phyloP scores from a whole-genome alignment of 2,329 filamentous ascomycete genomes.

The Fusarium coicis region DNA sequence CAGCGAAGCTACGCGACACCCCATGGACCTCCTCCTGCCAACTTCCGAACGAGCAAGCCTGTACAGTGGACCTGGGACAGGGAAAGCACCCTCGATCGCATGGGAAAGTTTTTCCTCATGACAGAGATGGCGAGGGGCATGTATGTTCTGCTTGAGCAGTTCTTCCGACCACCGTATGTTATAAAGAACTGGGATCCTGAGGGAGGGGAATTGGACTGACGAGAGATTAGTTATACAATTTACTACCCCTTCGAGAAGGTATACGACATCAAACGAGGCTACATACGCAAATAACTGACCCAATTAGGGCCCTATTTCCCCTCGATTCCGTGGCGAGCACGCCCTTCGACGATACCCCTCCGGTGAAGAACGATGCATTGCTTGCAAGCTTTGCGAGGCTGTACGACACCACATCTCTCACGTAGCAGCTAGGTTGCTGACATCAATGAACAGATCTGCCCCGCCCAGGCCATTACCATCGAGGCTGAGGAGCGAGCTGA shows the following conservation, averaged over 20 bases:
- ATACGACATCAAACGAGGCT: slow-evolving; percentile 33
- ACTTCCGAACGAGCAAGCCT: slow-evolving; percentile 80
- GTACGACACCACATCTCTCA: slow-evolving; percentile 50
- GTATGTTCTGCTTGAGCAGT: slow-evolving; percentile 98
- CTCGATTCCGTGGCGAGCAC: slow-evolving; percentile 97
- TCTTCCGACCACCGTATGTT: slow-evolving; percentile 95
- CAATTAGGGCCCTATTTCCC: slow-evolving; percentile 85
- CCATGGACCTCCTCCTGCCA: slow-evolving; percentile 79
- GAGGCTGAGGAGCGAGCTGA: slow-evolving; percentile 98
- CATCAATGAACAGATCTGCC: slow-evolving; percentile 74
- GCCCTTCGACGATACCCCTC: slow-evolving; percentile 95
- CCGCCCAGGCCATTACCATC: slow-evolving; percentile 97
- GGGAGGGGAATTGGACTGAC: slow-evolving; percentile 22
- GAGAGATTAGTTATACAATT: slow-evolving; percentile 84
- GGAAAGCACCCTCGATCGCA: slow-evolving; percentile 82
- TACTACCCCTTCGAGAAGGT: slow-evolving; percentile 98
- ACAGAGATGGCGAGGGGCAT: slow-evolving; percentile 97
- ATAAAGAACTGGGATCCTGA: not conserved
- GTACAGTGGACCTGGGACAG: slow-evolving; percentile 83
- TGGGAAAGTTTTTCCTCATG: slow-evolving; percentile 94
- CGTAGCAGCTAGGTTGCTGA: slow-evolving; percentile 12
- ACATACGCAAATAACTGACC: slow-evolving; percentile 32
- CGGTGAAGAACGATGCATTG: slow-evolving; percentile 98
- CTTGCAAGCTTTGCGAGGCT: slow-evolving; percentile 99
- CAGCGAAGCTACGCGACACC: slow-evolving; percentile 71